Percentiles rank a stretch among this genome's conserved stretches.
These are phyloP conservation scores for Uronychia setigera DNA, from an alignment of 73 alveolate species.

Conservation along the genomic window DNA sequence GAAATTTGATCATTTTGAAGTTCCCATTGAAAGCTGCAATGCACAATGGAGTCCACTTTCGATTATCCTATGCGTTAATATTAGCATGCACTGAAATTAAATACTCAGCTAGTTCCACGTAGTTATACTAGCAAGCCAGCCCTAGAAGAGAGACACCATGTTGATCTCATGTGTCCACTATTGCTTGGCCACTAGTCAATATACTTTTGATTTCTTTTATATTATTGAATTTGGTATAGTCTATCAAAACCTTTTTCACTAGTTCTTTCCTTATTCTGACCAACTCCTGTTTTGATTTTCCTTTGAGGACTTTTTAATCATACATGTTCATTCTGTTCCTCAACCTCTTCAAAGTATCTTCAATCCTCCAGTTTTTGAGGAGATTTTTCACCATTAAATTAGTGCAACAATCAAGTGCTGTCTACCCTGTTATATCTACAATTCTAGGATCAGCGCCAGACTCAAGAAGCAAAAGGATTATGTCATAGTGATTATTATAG, in stretches of 20 bases:
- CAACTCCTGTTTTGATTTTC: background rate
- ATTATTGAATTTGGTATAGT: background rate
- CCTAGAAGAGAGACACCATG: slow-evolving; percentile 21
- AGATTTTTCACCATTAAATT: background rate
- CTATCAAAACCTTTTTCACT: background rate
- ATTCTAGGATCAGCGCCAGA: slow-evolving; percentile 34
- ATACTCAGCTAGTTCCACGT: background rate
- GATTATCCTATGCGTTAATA: background rate
- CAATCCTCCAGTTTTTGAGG: slow-evolving; percentile 5
- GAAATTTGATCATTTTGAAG: slow-evolving; percentile 51
- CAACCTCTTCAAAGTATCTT: background rate
- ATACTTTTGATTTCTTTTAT: background rate
- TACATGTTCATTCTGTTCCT: background rate
- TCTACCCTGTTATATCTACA: slow-evolving; percentile 6
- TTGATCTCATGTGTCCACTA: slow-evolving; percentile 21
- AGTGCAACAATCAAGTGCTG: slow-evolving; percentile 2
- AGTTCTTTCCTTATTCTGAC: background rate
- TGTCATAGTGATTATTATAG: slow-evolving; percentile 4
- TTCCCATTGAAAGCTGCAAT: slow-evolving; percentile 75
- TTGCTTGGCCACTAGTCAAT: slow-evolving; percentile 6
- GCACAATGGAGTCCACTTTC: background rate
- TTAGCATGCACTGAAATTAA: background rate
- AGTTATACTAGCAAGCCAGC: background rate
- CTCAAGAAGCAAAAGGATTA: slow-evolving; percentile 4
- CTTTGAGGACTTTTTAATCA: background rate